Evolutionary conservation across 768 basidiomycete species (phyloP).

Genomic region (Krasilnikovozyma curviuscula): DNA sequence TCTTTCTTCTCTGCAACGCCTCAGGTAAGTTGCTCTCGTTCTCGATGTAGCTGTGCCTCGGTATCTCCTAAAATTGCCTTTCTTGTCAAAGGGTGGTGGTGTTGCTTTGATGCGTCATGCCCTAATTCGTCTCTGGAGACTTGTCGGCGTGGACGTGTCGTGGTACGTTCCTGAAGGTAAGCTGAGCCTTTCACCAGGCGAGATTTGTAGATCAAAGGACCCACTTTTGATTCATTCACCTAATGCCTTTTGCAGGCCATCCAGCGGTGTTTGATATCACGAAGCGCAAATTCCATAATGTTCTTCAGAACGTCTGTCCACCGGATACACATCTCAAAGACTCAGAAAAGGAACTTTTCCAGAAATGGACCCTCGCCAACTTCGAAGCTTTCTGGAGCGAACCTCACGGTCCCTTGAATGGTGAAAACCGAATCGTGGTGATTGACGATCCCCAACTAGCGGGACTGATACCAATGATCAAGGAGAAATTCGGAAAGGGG

Average conservation of each 20-base stretch:
- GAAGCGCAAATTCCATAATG: constrained; percentile 25
- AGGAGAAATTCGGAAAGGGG: constrained; percentile 36
- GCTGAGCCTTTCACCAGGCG: constrained; percentile 1
- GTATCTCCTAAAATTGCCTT: background rate
- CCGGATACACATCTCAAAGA: constrained; percentile 57
- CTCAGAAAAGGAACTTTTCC: constrained; percentile 47
- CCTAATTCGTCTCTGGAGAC: constrained; percentile 56
- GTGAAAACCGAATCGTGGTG: constrained; percentile 63
- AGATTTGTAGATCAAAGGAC: constrained; percentile 29
- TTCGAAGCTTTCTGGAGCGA: constrained; percentile 32
- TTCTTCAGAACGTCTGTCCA: constrained; percentile 38
- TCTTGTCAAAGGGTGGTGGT: constrained; percentile 41
- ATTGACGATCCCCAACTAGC: constrained; percentile 53
- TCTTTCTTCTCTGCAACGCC: constrained; percentile 91
- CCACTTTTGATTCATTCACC: background rate
- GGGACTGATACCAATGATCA: constrained; percentile 80
- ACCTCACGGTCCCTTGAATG: constrained; percentile 35
- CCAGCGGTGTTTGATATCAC: constrained; percentile 82
- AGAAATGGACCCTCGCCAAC: constrained; percentile 44
- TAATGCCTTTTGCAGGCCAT: constrained; percentile 37
- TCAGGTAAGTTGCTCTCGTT: constrained; percentile 43
- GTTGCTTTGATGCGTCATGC: constrained; percentile 96
- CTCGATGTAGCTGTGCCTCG: background rate
- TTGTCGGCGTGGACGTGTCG: constrained; percentile 55
- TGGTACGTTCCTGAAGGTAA: constrained; percentile 40